Evolutionary conservation across 225 moss, liverwort and hornwort species (phyloP).

Genomic region (Sphagnum tenellum): DNA sequence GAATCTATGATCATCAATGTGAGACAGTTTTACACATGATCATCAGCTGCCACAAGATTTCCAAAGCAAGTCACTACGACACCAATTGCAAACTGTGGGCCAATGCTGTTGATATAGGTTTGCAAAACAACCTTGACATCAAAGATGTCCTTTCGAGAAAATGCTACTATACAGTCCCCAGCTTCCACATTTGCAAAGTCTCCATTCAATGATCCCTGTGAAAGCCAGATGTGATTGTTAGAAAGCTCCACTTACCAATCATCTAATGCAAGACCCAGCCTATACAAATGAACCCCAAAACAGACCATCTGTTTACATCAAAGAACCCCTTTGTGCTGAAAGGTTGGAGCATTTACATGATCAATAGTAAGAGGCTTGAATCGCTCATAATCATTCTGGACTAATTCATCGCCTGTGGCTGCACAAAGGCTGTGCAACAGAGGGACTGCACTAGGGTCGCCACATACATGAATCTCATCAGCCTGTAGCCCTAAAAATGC

Average conservation of each 20-base stretch:
- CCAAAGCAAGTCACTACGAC: neutral
- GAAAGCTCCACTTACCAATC: too few relatives aligned
- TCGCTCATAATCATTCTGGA: constrained; percentile 77
- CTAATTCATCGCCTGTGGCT: constrained; percentile 79
- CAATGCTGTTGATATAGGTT: too few relatives aligned
- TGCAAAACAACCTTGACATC: constrained; percentile 63
- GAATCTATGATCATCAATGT: too few relatives aligned
- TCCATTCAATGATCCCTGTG: constrained; percentile 70
- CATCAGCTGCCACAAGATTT: too few relatives aligned
- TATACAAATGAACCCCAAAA: too few relatives aligned
- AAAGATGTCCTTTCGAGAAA: constrained; percentile 90
- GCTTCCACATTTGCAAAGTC: constrained; percentile 83
- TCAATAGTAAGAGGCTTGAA: constrained; percentile 81
- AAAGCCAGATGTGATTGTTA: too few relatives aligned
- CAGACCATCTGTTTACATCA: too few relatives aligned
- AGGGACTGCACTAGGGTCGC: constrained; percentile 31
- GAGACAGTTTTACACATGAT: too few relatives aligned
- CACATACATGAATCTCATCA: constrained; percentile 83
- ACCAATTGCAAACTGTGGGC: too few relatives aligned
- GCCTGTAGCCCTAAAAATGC: constrained; percentile 92
- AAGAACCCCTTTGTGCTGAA: too few relatives aligned
- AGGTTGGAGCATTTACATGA: constrained; percentile 26
- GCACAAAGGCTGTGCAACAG: constrained; percentile 74
- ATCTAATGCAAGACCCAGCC: too few relatives aligned
- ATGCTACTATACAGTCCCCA: constrained; percentile 95